Evolutionary conservation across 2,329 filamentous ascomycete genomes (phyloP), one percentile per base, ranked within the genome.

Genomic region (Calonectria ilicicola): DNA sequence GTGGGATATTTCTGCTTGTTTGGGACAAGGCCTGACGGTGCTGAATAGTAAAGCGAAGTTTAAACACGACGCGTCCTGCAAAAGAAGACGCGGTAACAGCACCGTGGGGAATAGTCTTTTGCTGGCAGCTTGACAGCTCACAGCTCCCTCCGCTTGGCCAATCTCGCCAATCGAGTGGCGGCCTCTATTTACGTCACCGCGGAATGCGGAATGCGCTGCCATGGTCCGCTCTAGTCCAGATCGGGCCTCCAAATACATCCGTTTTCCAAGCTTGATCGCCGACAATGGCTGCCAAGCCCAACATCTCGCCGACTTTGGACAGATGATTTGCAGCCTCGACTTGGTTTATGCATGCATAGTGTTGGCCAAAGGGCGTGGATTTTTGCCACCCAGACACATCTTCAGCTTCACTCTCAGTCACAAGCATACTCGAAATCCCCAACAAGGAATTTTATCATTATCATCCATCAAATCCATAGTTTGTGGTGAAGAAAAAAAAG

Each of bases 91-190:
- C 53, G n/a, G 26, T 60, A 3, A 3, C 21, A 35, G n/a, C 21
- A 60, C 53, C 21, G 32, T 60, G 53, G 53, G 35, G 26, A 40
- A 60, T 40, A 60, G 53, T 60, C 29, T 60, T 58, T 60, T 60
- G 53, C 21, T 19, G n/a, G 32, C 32, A 21, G 21, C 32, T 60
- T 23, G 21, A 38, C 53, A 27, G 19, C 51, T 56, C 29, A 4
- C 9, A 60, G 26, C 58, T 63, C 40, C n/a, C 49, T 51, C 53
- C 46, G 23, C 42, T 46, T 63, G 29, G 44, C 32, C 42, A 44
- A 53, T 63, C 66, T 69, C 66, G 66, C 56, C 66, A 69, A 64
- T 69, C 66, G 27, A 29, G 29, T 38, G 29, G 29, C 65, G 53
- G 40, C 58, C 58, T 46, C 58, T 46, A 63, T 63, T 53, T 38